Evolutionary conservation across 352 stramenopile species (phyloP), one percentile per base, ranked within the genome.

Genomic region (Globisporangium uncinulatum): DNA sequence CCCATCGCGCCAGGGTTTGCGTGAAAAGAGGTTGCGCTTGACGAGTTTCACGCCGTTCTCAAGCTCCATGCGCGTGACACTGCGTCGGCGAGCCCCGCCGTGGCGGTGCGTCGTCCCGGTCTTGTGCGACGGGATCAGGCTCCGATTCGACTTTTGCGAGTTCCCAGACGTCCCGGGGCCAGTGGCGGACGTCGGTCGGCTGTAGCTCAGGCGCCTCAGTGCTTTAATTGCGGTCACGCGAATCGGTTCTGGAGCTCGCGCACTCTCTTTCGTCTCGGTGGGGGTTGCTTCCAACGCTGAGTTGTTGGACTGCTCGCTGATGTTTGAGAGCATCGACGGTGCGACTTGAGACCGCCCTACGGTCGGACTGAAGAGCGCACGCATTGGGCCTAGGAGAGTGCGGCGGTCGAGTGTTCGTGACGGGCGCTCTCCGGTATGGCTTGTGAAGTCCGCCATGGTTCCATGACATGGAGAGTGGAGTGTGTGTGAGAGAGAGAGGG

Each of bases 1-100:
- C 1, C 59, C 66, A 29, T 77, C 69, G 20, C 60, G 47, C 69
- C 69, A 74, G 14, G 60, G 66, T 32, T 67, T 65, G 39, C 54
- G 41, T 21, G 56, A 65, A 5, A 72, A 56, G 11, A 74, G 49
- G 32, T 74, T 74, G 32, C 57, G 63, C n/a, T 65, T 66, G 3
- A 72, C 57, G 7, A 73, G 66, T 13, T 57, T 44, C n/a, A 71
- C 32, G 20, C 68, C 59, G 20, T 72, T 69, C 46, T 62, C 59
- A 11, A 74, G 45, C 41, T 74, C 63, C 6, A 60, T 56, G 21
- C 49, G 48, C 6, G 59, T 54, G 34, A 63, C 46, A 3, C 51
- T 61, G 31, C 43, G 32, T 17, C 15, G 53, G 42, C 8, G 43
- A 1, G 7, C 13, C 7, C 29, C 24, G 11, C 4, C 43, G 43